phyloP scores from a whole-genome alignment of 768 basidiomycete species.

The Cystobasidiopsis lactophilus region DNA sequence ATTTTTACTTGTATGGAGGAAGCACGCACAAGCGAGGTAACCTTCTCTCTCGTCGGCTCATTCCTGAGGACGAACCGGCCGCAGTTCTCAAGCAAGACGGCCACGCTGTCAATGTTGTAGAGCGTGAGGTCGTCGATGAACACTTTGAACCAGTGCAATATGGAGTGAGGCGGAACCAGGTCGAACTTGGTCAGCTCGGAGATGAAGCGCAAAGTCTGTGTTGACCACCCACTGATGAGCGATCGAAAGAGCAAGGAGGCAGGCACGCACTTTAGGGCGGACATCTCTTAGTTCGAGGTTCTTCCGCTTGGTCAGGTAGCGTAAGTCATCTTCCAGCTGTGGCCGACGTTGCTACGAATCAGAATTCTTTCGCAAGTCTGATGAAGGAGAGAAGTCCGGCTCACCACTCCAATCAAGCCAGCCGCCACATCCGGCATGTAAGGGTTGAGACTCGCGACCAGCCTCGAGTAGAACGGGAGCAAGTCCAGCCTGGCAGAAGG shows the following conservation, averaged over 20 bases:
- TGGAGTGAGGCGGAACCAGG: conserved; percentile 71
- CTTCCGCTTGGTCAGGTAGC: conserved; percentile 83
- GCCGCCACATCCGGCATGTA: conserved; percentile 86
- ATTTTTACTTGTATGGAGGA: not conserved
- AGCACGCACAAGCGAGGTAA: conserved; percentile 54
- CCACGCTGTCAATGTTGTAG: conserved; percentile 78
- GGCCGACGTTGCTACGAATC: not conserved
- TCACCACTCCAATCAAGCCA: conserved; percentile 56
- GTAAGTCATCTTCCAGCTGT: conserved; percentile 89
- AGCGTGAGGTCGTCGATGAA: conserved; percentile 87
- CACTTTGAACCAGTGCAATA: conserved; percentile 90
- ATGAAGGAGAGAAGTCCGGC: conserved; percentile 21
- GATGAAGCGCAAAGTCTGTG: conserved; percentile 64
- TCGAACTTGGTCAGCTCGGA: conserved; percentile 89
- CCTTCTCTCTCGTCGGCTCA: conserved; percentile 68
- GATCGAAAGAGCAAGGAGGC: not conserved
- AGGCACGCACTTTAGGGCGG: conserved; percentile 45
- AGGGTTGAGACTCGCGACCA: conserved; percentile 64
- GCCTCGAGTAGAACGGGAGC: conserved; percentile 72
- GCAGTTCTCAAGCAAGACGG: conserved; percentile 75
- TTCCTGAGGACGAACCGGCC: conserved; percentile 72
- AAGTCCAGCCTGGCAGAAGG: conserved; percentile 75
- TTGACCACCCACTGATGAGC: too few species aligned
- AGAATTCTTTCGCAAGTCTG: not conserved
- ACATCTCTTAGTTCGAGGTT: conserved; percentile 72